Percentiles rank a stretch among this genome's conserved stretches.
These are phyloP conservation scores for Hemileccinum impolitum DNA, from an alignment of 768 basidiomycete genomes.

Conservation along the genomic window DNA sequence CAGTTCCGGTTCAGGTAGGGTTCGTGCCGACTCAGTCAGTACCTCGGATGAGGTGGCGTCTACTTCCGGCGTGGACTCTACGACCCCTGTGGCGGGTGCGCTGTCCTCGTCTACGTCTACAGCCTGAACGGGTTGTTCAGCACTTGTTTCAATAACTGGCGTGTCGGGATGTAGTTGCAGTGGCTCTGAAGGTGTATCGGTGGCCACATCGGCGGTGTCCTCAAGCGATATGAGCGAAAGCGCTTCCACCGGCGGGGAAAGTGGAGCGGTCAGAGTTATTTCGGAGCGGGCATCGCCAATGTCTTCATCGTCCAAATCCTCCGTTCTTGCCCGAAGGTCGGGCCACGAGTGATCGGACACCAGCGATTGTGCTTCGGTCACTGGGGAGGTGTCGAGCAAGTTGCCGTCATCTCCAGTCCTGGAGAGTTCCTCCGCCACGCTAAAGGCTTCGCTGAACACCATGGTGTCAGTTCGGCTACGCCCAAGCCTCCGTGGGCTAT, in stretches of 20 bases:
- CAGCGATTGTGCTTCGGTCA: constrained; percentile 10
- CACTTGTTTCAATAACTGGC: constrained; percentile 4
- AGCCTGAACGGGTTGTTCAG: constrained; percentile 8
- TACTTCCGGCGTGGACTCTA: constrained; percentile 7
- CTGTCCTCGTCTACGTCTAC: constrained; percentile 1
- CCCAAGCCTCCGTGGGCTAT: constrained; percentile 46
- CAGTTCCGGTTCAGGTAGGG: constrained; percentile 4
- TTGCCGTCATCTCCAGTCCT: constrained; percentile 11
- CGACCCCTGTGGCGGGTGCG: not conserved
- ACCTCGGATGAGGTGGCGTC: not conserved
- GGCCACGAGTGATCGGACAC: constrained; percentile 8
- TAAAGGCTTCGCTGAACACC: constrained; percentile 53
- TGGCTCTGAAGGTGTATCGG: constrained; percentile 2
- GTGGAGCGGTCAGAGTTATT: constrained; percentile 8
- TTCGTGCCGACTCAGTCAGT: constrained; percentile 3
- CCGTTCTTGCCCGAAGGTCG: constrained; percentile 11
- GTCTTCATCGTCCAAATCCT: constrained; percentile 25
- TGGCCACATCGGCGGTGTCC: constrained; percentile 6
- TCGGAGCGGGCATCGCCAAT: constrained; percentile 22
- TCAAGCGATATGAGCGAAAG: constrained; percentile 26
- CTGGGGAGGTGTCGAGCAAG: constrained; percentile 13
- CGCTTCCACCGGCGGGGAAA: constrained; percentile 29
- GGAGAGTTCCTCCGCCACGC: constrained; percentile 38
- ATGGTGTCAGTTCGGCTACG: constrained; percentile 71
- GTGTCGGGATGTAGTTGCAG: not conserved